Evolutionary conservation across 164 flowering plant species (phyloP), one percentile per base, ranked within the genome.

Genomic region (Brasenia schreberi): DNA sequence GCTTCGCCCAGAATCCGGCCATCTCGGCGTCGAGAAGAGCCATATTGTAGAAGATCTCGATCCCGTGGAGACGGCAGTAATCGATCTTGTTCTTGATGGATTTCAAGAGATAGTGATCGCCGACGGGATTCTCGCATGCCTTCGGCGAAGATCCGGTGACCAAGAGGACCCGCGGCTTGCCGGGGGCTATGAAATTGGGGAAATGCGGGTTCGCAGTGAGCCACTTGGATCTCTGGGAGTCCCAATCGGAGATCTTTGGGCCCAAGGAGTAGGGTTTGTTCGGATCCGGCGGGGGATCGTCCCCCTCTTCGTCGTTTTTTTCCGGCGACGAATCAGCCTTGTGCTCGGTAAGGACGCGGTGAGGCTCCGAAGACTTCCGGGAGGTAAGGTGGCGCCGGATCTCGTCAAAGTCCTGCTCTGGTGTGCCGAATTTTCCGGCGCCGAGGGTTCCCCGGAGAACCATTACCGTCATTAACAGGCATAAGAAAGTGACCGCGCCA

Each of bases 71-170:
- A 61, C 98, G 77, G 69, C 95, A 87, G 59, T 92, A 92, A 69
- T 92, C 98, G 62, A 89, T 88, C 85, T 92, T 89, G 69, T 92
- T 92, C 88, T 92, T 92, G n/a, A 88, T 86, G 60, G 87, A 76
- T 23, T 86, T 88, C 76, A 88, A 69, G 9, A 88, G 71, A 73
- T 88, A 88, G 74, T 88, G 93, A 64, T 87, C 93, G 0, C 93
- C 93, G 17, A 87, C 87, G 0, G 90, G 90, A 66, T 87, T 87
- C 74, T 88, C 94, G 64, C 90, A 88, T 19, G 90, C 89, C 65
- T 81, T 85, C 4, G 94, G 94, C 14, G 94, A 84, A 0, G 94
- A 88, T 3, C 94, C 90, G 5, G 94, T 87, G 19, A 87, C 94
- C 49, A 87, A 67, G 1, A 86, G 74, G 11, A 87, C 94, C 71